Evolutionary conservation across 176 grass and related monocot species (phyloP).

Genomic region (Zoysia japonica): DNA sequence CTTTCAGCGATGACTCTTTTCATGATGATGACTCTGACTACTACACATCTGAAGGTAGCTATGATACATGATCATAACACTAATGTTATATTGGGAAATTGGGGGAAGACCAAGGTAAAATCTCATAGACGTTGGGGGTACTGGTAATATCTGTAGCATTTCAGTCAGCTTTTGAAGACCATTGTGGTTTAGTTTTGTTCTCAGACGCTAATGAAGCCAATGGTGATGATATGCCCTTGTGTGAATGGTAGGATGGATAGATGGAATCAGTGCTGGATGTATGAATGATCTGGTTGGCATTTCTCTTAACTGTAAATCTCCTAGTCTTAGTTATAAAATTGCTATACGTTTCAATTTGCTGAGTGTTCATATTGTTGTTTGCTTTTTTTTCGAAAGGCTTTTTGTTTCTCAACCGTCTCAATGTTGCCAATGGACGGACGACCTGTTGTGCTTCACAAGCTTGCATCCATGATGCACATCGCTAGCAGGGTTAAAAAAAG

Average conservation of each 20-base stretch:
- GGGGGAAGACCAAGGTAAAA: conserved; percentile 9
- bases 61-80: background rate
- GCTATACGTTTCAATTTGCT: no score
- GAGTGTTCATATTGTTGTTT: no score
- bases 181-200: background rate
- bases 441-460: no score
- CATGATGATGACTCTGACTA: background rate
- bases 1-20: conserved; percentile 5
- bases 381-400: no score
- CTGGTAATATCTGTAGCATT: background rate
- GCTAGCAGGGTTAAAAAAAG: no score
- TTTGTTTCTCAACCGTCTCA: no score
- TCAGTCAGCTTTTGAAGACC: background rate
- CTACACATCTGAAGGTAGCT: background rate
- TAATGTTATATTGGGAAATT: conserved; percentile 10
- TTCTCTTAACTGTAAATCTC: background rate
- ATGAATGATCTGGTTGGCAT: conserved; percentile 20
- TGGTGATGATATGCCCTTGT: conserved; percentile 19
- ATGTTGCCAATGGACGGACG: no score
- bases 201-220: background rate
- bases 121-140: background rate
- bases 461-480: no score
- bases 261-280: conserved; percentile 16
- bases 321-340: no score
- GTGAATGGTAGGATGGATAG: conserved; percentile 20